These are phyloP conservation scores for Gymnopilus dilepis DNA, from an alignment of 768 basidiomycete genomes.

Conservation along the genomic window DNA sequence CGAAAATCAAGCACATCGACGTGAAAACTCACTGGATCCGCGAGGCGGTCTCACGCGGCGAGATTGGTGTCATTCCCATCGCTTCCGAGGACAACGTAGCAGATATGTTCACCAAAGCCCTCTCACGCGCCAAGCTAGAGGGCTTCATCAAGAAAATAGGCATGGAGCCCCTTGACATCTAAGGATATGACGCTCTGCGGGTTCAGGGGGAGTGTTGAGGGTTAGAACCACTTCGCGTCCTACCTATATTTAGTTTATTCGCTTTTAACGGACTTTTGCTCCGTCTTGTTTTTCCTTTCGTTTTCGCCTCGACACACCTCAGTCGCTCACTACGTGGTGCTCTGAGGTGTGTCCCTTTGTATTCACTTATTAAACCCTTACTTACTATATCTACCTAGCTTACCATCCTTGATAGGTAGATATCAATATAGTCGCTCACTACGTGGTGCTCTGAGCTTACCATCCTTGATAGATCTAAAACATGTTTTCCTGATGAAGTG, in stretches of 20 bases:
- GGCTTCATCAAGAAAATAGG: conserved; percentile 4
- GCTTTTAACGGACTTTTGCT: too few species aligned
- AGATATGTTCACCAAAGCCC: conserved; percentile 7
- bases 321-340: too few species aligned
- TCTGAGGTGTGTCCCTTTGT: too few species aligned
- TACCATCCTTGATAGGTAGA: conserved; percentile 6
- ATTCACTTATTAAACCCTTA: too few species aligned
- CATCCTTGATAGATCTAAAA: background rate
- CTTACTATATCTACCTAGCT: background rate
- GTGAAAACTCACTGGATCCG: too few species aligned
- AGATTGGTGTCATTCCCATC: background rate
- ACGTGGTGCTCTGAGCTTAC: conserved; percentile 3
- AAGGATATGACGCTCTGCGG: background rate
- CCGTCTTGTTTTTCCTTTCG: too few species aligned
- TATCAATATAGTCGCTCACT: background rate
- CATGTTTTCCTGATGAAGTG: too few species aligned
- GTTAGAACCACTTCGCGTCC: too few species aligned
- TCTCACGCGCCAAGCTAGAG: conserved; percentile 1
- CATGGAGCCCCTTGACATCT: conserved; percentile 8
- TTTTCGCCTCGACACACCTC: too few species aligned
- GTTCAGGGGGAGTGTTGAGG: conserved; percentile 14
- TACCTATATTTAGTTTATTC: too few species aligned
- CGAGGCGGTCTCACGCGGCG: background rate
- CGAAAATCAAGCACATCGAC: too few species aligned
- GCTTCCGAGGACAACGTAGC: background rate